A percentile compares a stretch with the other conserved stretches of the same genome.
Evolutionary conservation across 2,329 filamentous ascomycete species (phyloP).

Genomic region (Sarocladium kiliense): DNA sequence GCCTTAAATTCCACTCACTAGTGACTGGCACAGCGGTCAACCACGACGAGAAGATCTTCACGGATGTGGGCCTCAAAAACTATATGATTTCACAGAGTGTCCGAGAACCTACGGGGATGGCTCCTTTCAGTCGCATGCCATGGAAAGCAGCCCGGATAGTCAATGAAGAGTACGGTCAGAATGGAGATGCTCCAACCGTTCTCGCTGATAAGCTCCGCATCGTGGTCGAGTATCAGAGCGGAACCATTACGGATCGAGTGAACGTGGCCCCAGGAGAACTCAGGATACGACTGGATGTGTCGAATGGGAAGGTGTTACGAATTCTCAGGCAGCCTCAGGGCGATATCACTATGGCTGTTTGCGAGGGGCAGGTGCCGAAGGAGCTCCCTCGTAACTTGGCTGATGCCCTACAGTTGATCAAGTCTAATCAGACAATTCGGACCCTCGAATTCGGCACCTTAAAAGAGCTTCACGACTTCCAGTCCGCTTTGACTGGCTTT

Average conservation of each 20-base stretch:
- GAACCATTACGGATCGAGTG: constrained; percentile 76
- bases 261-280: constrained; percentile 76
- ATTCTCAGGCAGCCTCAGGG: constrained; percentile 68
- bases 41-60: constrained; percentile 63
- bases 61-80: constrained; percentile 61
- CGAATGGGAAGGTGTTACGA: constrained; percentile 56
- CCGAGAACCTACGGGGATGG: constrained; percentile 42
- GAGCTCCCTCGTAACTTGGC: constrained; percentile 59
- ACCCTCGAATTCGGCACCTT: constrained; percentile 64
- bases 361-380: constrained; percentile 58
- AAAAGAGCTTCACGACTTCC: constrained; percentile 70
- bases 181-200: constrained; percentile 59
- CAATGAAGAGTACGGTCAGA: constrained; percentile 62
- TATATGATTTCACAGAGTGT: constrained; percentile 57
- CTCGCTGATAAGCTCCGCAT: constrained; percentile 72
- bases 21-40: constrained; percentile 68
- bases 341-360: constrained; percentile 72
- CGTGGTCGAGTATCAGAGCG: constrained; percentile 68
- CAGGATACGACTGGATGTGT: constrained; percentile 59
- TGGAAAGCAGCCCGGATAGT: constrained; percentile 69
- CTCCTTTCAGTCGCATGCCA: constrained; percentile 43
- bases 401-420: constrained; percentile 56
- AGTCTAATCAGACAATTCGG: constrained; percentile 59
- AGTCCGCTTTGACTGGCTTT: constrained; percentile 75
- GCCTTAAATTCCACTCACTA: constrained; percentile 65